Evolutionary conservation across 202 grass and related monocot genomes (phyloP), one percentile per base, ranked within the genome.

Genomic region (Miscanthus sacchariflorus): DNA sequence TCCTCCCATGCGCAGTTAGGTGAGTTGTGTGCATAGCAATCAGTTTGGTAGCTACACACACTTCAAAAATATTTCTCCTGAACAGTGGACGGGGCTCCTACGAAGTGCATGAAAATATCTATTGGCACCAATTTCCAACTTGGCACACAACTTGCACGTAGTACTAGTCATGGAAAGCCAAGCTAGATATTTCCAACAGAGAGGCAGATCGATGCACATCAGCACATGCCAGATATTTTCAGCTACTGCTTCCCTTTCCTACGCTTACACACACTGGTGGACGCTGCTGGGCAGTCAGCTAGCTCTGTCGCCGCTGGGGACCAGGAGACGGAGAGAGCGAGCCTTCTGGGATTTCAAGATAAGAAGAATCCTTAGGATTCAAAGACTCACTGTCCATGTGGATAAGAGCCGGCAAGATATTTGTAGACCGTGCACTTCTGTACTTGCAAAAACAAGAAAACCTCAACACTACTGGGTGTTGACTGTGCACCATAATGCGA

Each of bases 21-120:
- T 50, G 13, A 50, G 48, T 50, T 61, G 56, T 61, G 7, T 61
- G 18, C 7, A 19, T 19, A 19, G 15, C 68, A 39, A 39, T 70
- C 68, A 10, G 33, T 19, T 72, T 42, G 69, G 68, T 70, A 70
- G 68, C 68, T 30, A 68, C 28, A 17, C 27, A 70, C 7, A 39
- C 68, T 45, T 25, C 5, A 45, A 73, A 45, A 25, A 3, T 24
- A 5, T 50, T 50, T 74, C 72, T 49, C 44, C 17, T 50, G 5
- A 23, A 19, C 4, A 15, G 25, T 68, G 25, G 5, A 12, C 2
- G 25, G 1, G 3, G 23, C 12, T 67, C 1, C 12, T 66, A 5
- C 69, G 19, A 43, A 72, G 38, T 45, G 72, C 72, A 49, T 74
- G 7, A 14, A 76, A 76, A 76, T 50, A 75, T 74, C 12, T 30